A percentile compares a stretch with the other conserved stretches of the same genome.
These are phyloP conservation scores for Endothia cerciana DNA, from an alignment of 2,329 filamentous ascomycete species.

Conservation along the genomic window DNA sequence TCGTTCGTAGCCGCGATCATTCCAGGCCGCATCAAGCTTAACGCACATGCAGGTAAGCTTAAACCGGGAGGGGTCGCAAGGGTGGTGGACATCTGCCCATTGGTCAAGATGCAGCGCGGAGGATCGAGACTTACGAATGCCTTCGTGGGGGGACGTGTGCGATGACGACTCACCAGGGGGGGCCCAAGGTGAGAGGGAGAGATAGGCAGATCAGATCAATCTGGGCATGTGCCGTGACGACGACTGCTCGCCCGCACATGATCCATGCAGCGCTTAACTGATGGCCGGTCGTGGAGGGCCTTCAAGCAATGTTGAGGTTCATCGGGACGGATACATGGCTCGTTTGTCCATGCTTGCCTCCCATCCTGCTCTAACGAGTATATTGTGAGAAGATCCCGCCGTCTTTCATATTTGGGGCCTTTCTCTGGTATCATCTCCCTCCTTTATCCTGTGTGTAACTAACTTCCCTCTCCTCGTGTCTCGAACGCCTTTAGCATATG, in stretches of 20 bases:
- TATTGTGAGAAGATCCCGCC: conserved; percentile 2
- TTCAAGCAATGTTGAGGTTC: not conserved
- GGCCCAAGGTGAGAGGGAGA: not conserved
- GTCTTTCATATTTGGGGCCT: not conserved
- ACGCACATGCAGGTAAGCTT: conserved; percentile 28
- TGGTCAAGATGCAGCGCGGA: not conserved
- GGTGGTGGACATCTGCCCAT: not conserved
- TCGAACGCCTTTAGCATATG: conserved; percentile 24
- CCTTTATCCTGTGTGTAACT: conserved; percentile 10
- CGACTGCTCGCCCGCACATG: not conserved
- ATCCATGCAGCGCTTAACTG: not conserved
- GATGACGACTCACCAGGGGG: conserved; percentile 18
- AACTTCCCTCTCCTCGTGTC: conserved; percentile 15
- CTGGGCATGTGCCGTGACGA: not conserved
- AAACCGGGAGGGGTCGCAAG: conserved; percentile 15
- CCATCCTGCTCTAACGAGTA: conserved; percentile 14
- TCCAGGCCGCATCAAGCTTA: conserved; percentile 21
- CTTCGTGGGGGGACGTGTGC: conserved; percentile 12
- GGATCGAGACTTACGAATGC: conserved; percentile 22
- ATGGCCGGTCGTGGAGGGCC: not conserved
- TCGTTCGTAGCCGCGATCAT: not conserved
- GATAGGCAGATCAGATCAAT: not conserved
- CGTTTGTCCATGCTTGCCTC: not conserved
- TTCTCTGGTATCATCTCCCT: conserved; percentile 26
- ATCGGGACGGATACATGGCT: not conserved